These are phyloP conservation scores for Sordariomycetes sp. DNA, from an alignment of 2,329 filamentous ascomycete genomes.

Conservation along the genomic window DNA sequence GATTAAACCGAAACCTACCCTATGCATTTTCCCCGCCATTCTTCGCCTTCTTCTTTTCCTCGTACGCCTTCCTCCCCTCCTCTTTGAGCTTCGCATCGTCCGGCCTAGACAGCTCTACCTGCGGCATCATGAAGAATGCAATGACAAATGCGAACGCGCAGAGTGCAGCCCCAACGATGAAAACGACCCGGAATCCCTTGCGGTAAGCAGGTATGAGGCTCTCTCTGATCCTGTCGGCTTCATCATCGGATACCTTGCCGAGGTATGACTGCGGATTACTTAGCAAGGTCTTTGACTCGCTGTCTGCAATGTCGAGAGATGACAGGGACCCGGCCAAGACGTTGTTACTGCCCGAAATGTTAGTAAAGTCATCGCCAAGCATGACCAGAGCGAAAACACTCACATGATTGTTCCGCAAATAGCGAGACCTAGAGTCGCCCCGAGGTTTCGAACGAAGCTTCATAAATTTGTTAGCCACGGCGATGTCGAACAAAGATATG, in stretches of 20 bases:
- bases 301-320: slow-evolving; percentile 11
- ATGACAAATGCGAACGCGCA: slow-evolving; percentile 21
- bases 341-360: slow-evolving; percentile 17
- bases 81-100: slow-evolving; percentile 23
- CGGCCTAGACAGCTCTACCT: slow-evolving; percentile 20
- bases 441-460: slow-evolving; percentile 25
- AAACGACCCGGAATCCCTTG: slow-evolving; percentile 21
- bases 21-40: too few relatives aligned
- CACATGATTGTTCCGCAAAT: slow-evolving; percentile 24
- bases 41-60: slow-evolving; percentile 4
- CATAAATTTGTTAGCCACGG: not conserved
- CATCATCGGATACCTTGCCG: slow-evolving; percentile 11
- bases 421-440: slow-evolving; percentile 23
- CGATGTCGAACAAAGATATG: not conserved
- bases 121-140: slow-evolving; percentile 24
- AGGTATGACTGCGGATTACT: slow-evolving; percentile 20
- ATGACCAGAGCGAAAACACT: slow-evolving; percentile 1
- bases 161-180: slow-evolving; percentile 20
- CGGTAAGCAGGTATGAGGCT: slow-evolving; percentile 21
- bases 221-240: slow-evolving; percentile 16
- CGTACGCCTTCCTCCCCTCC: slow-evolving; percentile 12
- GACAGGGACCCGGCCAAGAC: slow-evolving; percentile 17
- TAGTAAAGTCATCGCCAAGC: not conserved
- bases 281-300: slow-evolving; percentile 14
- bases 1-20: too few relatives aligned